Base-by-base conservation (phyloP, 1,139 yeast species). In the Blastobotrys ciferrii region DNA sequence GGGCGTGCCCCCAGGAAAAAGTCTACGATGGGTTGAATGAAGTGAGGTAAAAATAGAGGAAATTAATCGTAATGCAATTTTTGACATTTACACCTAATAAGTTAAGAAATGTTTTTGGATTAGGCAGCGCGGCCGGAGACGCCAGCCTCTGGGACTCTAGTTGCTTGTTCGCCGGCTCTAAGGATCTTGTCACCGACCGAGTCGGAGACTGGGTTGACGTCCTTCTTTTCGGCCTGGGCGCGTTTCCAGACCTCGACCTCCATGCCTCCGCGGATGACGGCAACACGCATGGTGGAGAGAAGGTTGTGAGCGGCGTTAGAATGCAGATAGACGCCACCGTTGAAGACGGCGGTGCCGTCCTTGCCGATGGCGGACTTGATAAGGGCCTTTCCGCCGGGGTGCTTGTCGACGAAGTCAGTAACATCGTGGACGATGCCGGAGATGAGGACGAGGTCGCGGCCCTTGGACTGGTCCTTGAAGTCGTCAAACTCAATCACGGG, bases 251-350 rank as follows among this genome's bases (percentile, higher is more conserved):
- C 87, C 58, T 87, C 87, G 53, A 82, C 87, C 57, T 87, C 91
- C 58, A 86, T 78, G 3, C 89, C 87, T n/a, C 87, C 86, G 56
- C 89, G 87, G 36, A 92, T 83, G 44, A 92, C 94, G 25, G 97
- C 98, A 23, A 92, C 87, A 74, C 98, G 85, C 95, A 91, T 84
- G 32, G 94, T 85, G 30, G 97, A 95, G 66, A 92, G 80, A 69
- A 92, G 74, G 72, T 92, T 92, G 73, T 92, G 98, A 42, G 97
- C 98, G 55, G 98, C 98, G 64, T 91, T 92, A 42, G 97, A 87
- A 72, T 92, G 98, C 47, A 87, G 84, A 69, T 92, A 92, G 40
- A 92, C 98, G 64, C 96, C 98, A 64, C 98, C 98, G 68, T 89
- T 89, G 78, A 92, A 92, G 2, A 96, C 98, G 63, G 87, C 87